A percentile compares a stretch with the other conserved stretches of the same genome.
phyloP scores from a whole-genome alignment of 805 yeast species.

The Saturnispora kantuleensis region DNA sequence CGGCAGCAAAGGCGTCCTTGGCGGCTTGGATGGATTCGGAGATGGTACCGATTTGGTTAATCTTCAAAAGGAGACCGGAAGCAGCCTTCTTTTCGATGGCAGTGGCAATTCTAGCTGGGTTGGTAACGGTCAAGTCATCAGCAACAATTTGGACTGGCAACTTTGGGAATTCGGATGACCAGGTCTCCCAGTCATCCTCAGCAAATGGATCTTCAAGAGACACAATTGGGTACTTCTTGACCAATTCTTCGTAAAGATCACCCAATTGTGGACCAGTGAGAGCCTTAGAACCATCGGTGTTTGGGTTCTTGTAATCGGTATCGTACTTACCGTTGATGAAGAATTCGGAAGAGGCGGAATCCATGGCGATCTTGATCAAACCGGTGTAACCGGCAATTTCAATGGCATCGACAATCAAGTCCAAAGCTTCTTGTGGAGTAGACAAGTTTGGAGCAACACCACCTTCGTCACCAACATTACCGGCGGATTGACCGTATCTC shows the following conservation, averaged over 20 bases:
- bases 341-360: conserved; percentile 96
- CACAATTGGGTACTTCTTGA: conserved; percentile 91
- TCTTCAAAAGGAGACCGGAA: conserved; percentile 90
- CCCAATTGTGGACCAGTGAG: conserved; percentile 83
- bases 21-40: conserved; percentile 97
- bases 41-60: conserved; percentile 96
- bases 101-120: conserved; percentile 86
- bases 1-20: conserved; percentile 85
- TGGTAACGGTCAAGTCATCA: conserved; percentile 98
- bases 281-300: conserved; percentile 86
- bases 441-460: conserved; percentile 99
- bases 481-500: conserved; percentile 96
- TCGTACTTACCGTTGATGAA: conserved; percentile 96
- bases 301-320: conserved; percentile 96
- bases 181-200: conserved; percentile 99
- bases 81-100: conserved; percentile 97
- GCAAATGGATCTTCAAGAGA: conserved; percentile 99
- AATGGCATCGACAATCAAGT: conserved; percentile 84
- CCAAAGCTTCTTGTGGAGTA: conserved; percentile 94
- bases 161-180: conserved; percentile 78
- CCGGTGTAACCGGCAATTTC: conserved; percentile 94
- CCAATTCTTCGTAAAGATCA: conserved; percentile 67
- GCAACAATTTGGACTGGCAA: conserved; percentile 85
- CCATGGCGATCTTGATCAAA: conserved; percentile 83
- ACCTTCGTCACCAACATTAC: conserved; percentile 99